Base-by-base conservation (phyloP, 352 stramenopile species). In the Halophytophthora batemanensis region DNA sequence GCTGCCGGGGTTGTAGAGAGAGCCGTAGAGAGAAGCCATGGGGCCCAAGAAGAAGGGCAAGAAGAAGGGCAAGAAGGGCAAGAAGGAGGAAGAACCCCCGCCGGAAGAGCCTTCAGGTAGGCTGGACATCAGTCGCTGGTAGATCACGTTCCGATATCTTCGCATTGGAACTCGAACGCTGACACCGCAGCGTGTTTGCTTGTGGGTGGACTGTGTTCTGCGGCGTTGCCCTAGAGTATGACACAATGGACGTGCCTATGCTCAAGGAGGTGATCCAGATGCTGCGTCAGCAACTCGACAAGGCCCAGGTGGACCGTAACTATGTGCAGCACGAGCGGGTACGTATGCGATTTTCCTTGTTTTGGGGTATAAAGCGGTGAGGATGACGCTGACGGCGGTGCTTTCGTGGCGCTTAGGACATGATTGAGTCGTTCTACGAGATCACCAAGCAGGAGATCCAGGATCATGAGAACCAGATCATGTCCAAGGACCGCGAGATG, bases 381-480 rank as follows among this genome's bases (percentile, higher is more conserved):
- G 25, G 25, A 5, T 45, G 39, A 45, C 19, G 10, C 33, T 60
- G 2, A 37, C 19, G 7, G 49, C 0, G 1, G 23, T 49, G 38
- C 22, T 14, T 14, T 13, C 39, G 18, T 6, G 2, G 25, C 25
- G 25, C 37, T 17, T 60, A 95, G 83, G 92, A 98, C 69, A 96
- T 94, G 65, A 97, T 98, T 56, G 89, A 97, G 72, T 96, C 83
- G 43, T 97, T 97, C 53, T 98, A 97, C 60, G 86, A 98, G 51
- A 95, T 97, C 56, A 96, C 85, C n/a, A 92, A 89, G 64, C 74
- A 87, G 25, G 93, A 98, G 53, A 87, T 97, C n/a, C 50, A 81
- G 50, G 84, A 97, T 40, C 70, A 95, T 44, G 87, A 97, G 61
- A 87, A 96, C 62, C 69, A 93, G 38, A 94, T 97, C 51, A 83